Base-by-base conservation (phyloP, 352 stramenopile species). In the Hyaloperonospora arabidopsidis region DNA sequence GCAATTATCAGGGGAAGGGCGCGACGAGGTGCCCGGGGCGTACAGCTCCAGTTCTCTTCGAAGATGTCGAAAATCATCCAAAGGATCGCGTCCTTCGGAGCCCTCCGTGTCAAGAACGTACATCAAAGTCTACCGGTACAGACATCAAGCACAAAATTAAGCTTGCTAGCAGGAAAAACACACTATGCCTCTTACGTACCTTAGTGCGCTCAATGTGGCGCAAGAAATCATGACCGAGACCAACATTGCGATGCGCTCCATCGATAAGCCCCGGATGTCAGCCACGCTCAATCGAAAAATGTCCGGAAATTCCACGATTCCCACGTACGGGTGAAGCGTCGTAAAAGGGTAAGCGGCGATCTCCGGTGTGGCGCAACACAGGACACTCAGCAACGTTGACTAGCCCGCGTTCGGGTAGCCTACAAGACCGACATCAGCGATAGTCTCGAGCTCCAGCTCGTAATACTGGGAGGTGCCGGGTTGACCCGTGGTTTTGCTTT, bases 351-450 rank as follows among this genome's bases (percentile, higher is more conserved):
- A 99, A 18, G 89, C 86, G 8, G 95, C 96, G 54, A 99, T 97
- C 56, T 97, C 89, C 6, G 96, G 96, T 32, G 79, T 93, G 0
- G 95, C 95, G 15, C 81, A 79, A 40, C 87, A 97, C 51, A 98
- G 77, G n/a, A 92, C 86, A 28, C 87, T 92, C 12, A 99, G 74
- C 38, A 99, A 68, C 29, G 85, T 98, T 13, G 80, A 97, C 72
- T 99, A 99, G 58, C 97, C 97, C 1, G 97, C 97, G 72, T 99
- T 99, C 1, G 97, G 97, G 61, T 98, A 98, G 18, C 97, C 97
- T 2, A 99, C 95, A 2, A 99, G 80, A 15, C 96, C 97, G 36
- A 99, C 82, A 68, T 99, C 97, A 5, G 97, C 97, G 57, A 99
- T 98, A 7, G 95, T 86, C 78, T 99, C 98, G 35, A 99, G 77